A percentile compares a stretch with the other conserved stretches of the same genome.
phyloP scores from a whole-genome alignment of 345 rosid genomes.

The Nephelium lappaceum region DNA sequence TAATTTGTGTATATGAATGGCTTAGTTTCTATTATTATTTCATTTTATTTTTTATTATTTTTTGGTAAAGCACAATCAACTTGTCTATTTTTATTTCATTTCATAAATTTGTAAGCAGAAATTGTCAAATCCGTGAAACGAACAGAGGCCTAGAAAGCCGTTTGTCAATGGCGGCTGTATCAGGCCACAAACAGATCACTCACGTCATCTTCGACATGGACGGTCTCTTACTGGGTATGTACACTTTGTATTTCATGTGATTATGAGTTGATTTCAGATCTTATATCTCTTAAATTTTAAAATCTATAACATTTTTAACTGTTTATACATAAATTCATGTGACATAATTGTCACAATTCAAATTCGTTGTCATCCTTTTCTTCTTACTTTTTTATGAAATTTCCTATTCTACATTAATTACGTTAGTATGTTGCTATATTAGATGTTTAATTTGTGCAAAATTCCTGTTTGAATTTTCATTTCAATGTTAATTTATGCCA shows the following conservation, averaged over 20 bases:
- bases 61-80: no score
- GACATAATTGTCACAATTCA: background rate
- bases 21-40: no score
- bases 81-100: no score
- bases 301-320: background rate
- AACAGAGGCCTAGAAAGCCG: background rate
- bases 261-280: background rate
- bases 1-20: no score
- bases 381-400: background rate
- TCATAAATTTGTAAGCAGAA: background rate
- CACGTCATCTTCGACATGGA: slow-evolving; percentile 98
- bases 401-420: background rate
- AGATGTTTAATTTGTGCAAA: slow-evolving; percentile 1
- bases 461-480: background rate
- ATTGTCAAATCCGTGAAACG: background rate
- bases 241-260: background rate
- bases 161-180: slow-evolving; percentile 23
- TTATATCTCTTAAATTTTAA: background rate
- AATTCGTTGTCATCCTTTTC: background rate
- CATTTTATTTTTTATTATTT: no score
- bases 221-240: slow-evolving; percentile 83
- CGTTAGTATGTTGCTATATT: background rate
- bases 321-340: background rate
- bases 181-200: slow-evolving; percentile 55
- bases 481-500: background rate